Base-by-base conservation (phyloP, 352 stramenopile species). In the Globisporangium splendens region DNA sequence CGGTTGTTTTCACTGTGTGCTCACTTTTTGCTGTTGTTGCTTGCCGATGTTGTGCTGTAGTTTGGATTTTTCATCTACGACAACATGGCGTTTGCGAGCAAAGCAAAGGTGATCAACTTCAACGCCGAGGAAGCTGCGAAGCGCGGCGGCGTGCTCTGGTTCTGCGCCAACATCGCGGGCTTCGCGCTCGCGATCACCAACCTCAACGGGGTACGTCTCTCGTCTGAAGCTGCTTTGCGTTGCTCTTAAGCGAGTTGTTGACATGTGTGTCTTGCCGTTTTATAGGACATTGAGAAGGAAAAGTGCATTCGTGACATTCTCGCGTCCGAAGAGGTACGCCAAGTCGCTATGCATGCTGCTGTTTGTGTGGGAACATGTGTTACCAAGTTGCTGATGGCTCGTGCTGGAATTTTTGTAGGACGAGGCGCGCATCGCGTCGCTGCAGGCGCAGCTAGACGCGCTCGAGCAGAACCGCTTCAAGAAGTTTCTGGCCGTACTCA, bases 11-110 rank as follows among this genome's bases (percentile, higher is more conserved):
- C 39, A 42, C 24, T 18, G 8, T 56, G 11, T 35, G 18, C 42
- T 53, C n/a, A 46, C 43, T n/a, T 20, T 17, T 12, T 24, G 10
- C 44, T 8, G n/a, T n/a, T n/a, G n/a, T n/a, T n/a, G n/a, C n/a
- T 46, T 39, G 14, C 4, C 13, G 21, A 50, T 56, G 21, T 21
- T n/a, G 46, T 15, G 13, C 28, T 54, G 0, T 41, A 77, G 82
- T 68, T 91, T 43, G 83, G 82, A 52, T 95, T 92, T 75, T 93
- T 94, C 51, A 52, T 93, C 41, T 90, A 89, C 65, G 86, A 95
- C 75, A 95, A 95, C 63, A 68, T 88, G 66, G 83, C 72, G n/a
- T 95, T 95, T 62, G 71, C 77, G 39, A 82, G 80, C 76, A 91
- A 90, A 51, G 75, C 77, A 59, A 92, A 93, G 54, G 58, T 95